Base-by-base conservation (phyloP, 2,329 filamentous ascomycete genomes). In the Scedosporium apiospermum region DNA sequence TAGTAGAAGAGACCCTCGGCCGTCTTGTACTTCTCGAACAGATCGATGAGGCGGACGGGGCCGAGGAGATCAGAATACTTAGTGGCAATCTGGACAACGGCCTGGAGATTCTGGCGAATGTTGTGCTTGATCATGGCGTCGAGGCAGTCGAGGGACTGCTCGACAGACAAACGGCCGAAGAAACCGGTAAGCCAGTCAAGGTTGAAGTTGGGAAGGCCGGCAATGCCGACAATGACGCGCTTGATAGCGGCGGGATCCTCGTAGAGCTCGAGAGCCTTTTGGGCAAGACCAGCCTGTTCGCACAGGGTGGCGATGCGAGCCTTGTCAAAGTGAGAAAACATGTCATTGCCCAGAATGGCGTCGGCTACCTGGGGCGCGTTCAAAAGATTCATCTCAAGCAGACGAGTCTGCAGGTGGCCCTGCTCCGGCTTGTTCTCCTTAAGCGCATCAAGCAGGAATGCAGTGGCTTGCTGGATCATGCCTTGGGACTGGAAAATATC, bases 401-500 rank as follows among this genome's bases (percentile, higher is more conserved):
- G 83, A 65, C 95, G 89, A 23, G 96, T 99, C 77, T 99, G 95
- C 46, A 99, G 82, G 68, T 93, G 88, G 46, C 88, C 93, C 72
- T 99, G 93, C 75, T 99, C 95, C 0, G 92, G 92, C 69, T 88
- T 89, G 78, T 99, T 97, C 68, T 95, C 91, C 75, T 96, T 95
- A 41, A 99, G 83, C 2, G 93, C 93, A 76, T 99, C 95, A 27
- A 99, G 84, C 60, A 99, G 79, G 84, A 99, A 99, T n/a, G 93
- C 93, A 2, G 96, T 99, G 6, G 93, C 93, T 75, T 96, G 92
- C 74, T 98, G 96, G 59, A 98, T 85, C 92, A 98, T 95, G 70
- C 92, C 93, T 75, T 99, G 95, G 9, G 93, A 93, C 76, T 97
- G 89, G 87, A 99, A 99, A 64, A 99, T 92, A 74, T 99, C 95